Evolutionary conservation across 2,329 filamentous ascomycete genomes (phyloP), one percentile per base, ranked within the genome.

Genomic region (Trichophyton schoenleinii): DNA sequence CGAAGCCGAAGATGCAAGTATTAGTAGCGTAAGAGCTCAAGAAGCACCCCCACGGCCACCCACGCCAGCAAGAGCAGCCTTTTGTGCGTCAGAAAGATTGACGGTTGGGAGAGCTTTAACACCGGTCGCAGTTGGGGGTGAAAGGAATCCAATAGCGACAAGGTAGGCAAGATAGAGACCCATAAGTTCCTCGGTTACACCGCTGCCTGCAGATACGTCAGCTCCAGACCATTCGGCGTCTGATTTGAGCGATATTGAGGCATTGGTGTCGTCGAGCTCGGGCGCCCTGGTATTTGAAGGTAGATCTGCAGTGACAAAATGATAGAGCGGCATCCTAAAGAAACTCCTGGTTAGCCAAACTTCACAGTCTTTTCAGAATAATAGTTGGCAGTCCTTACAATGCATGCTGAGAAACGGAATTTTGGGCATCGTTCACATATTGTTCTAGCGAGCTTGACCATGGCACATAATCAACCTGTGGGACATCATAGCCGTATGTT

Each of bases 261-360:
- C 83, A 68, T 94, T 90, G 41, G 67, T 72, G 70, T 92, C 88
- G 67, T 89, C 86, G 11, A 94, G 80, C 70, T 89, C 87, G 0
- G 87, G 87, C 0, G 88, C 87, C 49, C 81, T 83, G 36, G 85
- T 88, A 67, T 83, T 83, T 46, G 80, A 79, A 0, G 87, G 87
- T n/a, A 91, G 77, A 71, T 89, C 83, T 25, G 81, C 81, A 22
- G 83, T 84, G 48, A 85, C 86, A 72, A 89, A 87, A 71, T 89
- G 86, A 72, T 87, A 88, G 4, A 91, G 80, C 0, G 87, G 87
- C 74, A 88, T 82, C 28, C 63, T 64, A 34, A 11, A 36, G 41
- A n/a, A 18, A 46, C 13, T 20, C 2, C 6, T 20, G 2, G 74
- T 76, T 65, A 22, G n/a, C 42, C 9, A 34, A 18, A 44, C 55